Evolutionary conservation across 257 asterid species (phyloP), one percentile per base, ranked within the genome.

Genomic region (Leptodermis oblonga): DNA sequence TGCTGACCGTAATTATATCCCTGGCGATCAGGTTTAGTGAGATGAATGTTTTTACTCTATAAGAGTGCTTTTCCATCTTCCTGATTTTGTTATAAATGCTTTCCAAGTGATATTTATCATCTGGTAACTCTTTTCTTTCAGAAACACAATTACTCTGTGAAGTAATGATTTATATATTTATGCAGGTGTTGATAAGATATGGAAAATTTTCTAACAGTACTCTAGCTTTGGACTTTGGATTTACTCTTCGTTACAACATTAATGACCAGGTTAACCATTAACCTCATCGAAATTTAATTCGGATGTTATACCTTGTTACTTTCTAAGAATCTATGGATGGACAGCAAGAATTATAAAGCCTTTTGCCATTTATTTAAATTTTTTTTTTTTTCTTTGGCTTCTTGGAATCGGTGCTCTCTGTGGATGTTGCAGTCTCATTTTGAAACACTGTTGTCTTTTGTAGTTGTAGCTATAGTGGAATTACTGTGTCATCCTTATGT

Each of bases 181-280:
- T 77, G 74, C 84, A 85, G 87, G 87, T 85, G 69, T 71, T 65
- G 31, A 87, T 92, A 84, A 85, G 86, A 69, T 92, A 90, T 41
- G 95, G 95, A 30, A 90, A 74, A 74, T 86, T 86, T 70, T 88
- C 95, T 7, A 88, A 90, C 76, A 87, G 89, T 62, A 82, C 82
- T 0, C 93, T 92, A 69, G 76, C 90, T 76, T 73, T 92, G 86
- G 97, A 84, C 77, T 92, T 85, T 67, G 97, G 98, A 43, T 92
- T 92, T 67, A 67, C 93, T 10, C 81, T 85, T 69, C 74, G 86
- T 79, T 48, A 65, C 86, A 92, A 92, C 85, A 67, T 36, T 25
- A 73, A 79, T 63, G 97, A 92, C 73, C 86, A 83, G 87, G 89
- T 82, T 68, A 72, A 30, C 59, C 28, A 51, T n/a, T n/a, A n/a